Percentiles rank a stretch among this genome's conserved stretches.
Evolutionary conservation across 768 basidiomycete genomes (phyloP).

Genomic region (Kwoniella sp.): DNA sequence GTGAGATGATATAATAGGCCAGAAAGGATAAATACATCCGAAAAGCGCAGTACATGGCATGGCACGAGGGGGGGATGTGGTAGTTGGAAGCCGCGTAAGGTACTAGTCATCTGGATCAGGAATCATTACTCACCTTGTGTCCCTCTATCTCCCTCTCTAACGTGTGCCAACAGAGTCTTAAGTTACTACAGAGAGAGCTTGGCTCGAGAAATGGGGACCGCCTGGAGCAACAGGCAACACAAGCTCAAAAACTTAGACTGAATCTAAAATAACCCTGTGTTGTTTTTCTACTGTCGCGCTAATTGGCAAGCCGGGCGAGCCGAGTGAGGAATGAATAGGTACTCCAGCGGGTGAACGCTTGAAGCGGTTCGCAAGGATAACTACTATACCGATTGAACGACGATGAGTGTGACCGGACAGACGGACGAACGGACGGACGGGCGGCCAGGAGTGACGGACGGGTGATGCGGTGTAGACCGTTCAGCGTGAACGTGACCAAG

Average conservation of each 20-base stretch:
- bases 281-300: background rate
- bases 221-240: background rate
- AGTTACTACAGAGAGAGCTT: too few relatives aligned
- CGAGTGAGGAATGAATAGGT: background rate
- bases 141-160: background rate
- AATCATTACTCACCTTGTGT: background rate
- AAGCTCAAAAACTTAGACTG: background rate
- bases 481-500: background rate
- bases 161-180: too few relatives aligned
- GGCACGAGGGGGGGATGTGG: background rate
- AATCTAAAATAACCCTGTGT: constrained; percentile 1
- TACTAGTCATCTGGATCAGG: background rate
- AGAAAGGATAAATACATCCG: background rate
- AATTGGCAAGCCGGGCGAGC: background rate
- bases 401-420: too few relatives aligned
- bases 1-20: background rate
- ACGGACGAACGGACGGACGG: too few relatives aligned
- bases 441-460: too few relatives aligned
- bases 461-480: too few relatives aligned
- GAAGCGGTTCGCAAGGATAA: too few relatives aligned
- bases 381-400: too few relatives aligned
- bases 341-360: background rate
- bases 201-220: too few relatives aligned
- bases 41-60: background rate
- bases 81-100: too few relatives aligned